Evolutionary conservation across 2,329 filamentous ascomycete species (phyloP).

Genomic region (Colletotrichum sp.): DNA sequence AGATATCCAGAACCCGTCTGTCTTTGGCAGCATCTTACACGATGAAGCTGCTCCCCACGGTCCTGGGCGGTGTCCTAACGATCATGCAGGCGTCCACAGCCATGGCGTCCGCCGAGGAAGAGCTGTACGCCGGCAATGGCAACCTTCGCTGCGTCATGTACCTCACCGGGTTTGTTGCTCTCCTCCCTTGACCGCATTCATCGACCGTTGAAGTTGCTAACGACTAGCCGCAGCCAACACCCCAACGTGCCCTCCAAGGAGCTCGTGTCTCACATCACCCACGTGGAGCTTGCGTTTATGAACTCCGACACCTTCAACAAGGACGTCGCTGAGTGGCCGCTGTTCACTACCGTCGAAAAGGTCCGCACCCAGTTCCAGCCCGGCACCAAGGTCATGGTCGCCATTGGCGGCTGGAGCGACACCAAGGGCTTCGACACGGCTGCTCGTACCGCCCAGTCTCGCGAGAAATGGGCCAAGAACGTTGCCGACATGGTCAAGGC

Average conservation of each 20-base stretch:
- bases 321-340: slow-evolving; percentile 45
- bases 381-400: slow-evolving; percentile 69
- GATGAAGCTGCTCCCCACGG: slow-evolving; percentile 7
- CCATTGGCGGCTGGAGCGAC: slow-evolving; percentile 79
- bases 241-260: slow-evolving; percentile 40
- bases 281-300: slow-evolving; percentile 65
- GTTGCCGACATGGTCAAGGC: slow-evolving; percentile 65
- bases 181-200: not conserved
- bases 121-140: not conserved
- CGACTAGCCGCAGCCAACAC: slow-evolving; percentile 47
- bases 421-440: slow-evolving; percentile 65
- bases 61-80: not conserved
- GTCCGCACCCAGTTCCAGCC: slow-evolving; percentile 53
- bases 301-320: slow-evolving; percentile 56
- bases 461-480: slow-evolving; percentile 66
- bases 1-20: not conserved
- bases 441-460: slow-evolving; percentile 45
- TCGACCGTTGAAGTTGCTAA: not conserved
- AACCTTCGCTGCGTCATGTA: slow-evolving; percentile 48
- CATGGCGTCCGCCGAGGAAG: slow-evolving; percentile 1
- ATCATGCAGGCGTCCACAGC: not conserved
- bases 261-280: slow-evolving; percentile 52
- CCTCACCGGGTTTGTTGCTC: slow-evolving; percentile 49
- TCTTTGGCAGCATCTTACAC: not conserved
- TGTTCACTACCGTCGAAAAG: slow-evolving; percentile 57